Conservation (phyloP, 1,284 basidiomycete genomes). For the Athelia sp. region DNA sequence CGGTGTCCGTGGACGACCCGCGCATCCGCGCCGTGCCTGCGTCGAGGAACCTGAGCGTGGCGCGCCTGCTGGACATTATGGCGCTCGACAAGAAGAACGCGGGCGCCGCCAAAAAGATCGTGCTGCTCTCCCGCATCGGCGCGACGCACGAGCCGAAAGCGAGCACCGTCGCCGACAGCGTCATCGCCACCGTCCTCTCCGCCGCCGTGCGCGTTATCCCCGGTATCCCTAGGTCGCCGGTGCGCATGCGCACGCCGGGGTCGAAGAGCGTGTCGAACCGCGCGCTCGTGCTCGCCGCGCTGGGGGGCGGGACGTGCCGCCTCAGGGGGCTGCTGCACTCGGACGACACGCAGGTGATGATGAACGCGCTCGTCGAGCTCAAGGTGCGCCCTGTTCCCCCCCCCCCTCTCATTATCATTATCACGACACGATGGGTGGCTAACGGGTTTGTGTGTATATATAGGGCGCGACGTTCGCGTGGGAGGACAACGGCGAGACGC, state of each 20-base stretch:
- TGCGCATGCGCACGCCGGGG: conserved; percentile 90
- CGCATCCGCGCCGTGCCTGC: conserved; percentile 70
- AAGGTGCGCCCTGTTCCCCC: conserved; percentile 69
- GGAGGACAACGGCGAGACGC: conserved; percentile 92
- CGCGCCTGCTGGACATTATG: conserved; percentile 88
- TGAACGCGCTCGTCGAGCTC: conserved; percentile 86
- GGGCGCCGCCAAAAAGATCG: conserved; percentile 88
- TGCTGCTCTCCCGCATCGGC: conserved; percentile 87
- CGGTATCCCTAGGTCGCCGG: conserved; percentile 60
- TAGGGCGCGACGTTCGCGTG: conserved; percentile 80
- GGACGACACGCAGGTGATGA: conserved; percentile 99
- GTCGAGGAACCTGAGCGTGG: conserved; percentile 70
- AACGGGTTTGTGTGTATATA: conserved; percentile 10
- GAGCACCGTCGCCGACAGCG: conserved; percentile 75
- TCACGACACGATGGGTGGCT: neutral
- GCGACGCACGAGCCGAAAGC: conserved; percentile 92
- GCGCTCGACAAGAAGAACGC: conserved; percentile 98
- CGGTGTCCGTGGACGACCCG: conserved; percentile 75
- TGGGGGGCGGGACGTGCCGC: conserved; percentile 85
- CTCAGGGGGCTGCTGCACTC: conserved; percentile 92
- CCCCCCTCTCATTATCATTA: too few relatives aligned
- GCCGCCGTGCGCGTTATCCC: conserved; percentile 75
- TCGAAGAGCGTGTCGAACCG: conserved; percentile 98
- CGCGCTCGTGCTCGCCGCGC: conserved; percentile 89
- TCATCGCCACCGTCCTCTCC: conserved; percentile 78